phyloP scores from a whole-genome alignment of 306 rosid species.

The Vicia faba region DNA sequence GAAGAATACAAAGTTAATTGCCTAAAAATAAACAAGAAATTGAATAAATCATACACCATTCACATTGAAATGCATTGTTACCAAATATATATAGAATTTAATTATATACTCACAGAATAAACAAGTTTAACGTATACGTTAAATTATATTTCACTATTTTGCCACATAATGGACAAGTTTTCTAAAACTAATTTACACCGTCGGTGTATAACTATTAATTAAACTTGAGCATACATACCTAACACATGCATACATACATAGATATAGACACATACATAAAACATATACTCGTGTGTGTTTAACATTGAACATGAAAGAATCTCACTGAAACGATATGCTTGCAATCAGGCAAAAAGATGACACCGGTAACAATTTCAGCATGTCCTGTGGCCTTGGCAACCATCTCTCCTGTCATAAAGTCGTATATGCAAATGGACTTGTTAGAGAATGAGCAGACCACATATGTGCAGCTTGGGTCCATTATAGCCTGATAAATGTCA shows the following conservation, averaged over 20 bases:
- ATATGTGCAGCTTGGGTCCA: slow-evolving; percentile 79
- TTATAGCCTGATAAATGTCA: slow-evolving; percentile 50
- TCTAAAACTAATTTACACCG: background rate
- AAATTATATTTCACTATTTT: background rate
- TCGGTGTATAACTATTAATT: background rate
- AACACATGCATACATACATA: background rate
- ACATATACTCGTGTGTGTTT: background rate
- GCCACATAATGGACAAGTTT: background rate
- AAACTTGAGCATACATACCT: background rate
- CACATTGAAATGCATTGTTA: background rate
- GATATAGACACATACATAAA: background rate
- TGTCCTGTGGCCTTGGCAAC: slow-evolving; percentile 70
- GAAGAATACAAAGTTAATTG: slow-evolving; percentile 8
- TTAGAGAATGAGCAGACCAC: slow-evolving; percentile 71
- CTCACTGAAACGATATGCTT: slow-evolving; percentile 75
- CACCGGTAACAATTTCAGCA: slow-evolving; percentile 81
- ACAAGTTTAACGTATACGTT: background rate
- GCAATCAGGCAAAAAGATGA: slow-evolving; percentile 78
- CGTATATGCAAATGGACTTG: slow-evolving; percentile 69
- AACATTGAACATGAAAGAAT: slow-evolving; percentile 34
- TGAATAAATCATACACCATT: slow-evolving; percentile 22
- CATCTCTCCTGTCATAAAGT: slow-evolving; percentile 64
- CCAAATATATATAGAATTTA: too few relatives aligned
- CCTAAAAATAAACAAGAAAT: background rate
- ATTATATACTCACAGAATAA: background rate